Evolutionary conservation across 1,284 basidiomycete species (phyloP).

Genomic region (Austroboletus novae-zelandiae): DNA sequence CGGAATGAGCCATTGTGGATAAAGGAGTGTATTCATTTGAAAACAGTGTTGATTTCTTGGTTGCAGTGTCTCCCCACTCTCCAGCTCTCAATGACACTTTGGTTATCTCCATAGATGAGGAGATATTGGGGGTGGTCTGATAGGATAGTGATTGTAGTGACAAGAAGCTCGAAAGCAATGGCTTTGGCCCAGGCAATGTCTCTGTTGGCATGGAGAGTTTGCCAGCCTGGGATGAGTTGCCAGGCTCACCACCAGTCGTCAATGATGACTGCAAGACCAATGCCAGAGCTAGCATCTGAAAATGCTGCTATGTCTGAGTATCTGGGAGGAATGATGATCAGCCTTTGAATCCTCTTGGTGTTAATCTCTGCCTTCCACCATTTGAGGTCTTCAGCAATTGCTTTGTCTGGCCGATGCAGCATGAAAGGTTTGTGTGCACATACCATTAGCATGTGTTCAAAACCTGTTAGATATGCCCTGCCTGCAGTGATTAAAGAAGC

Average conservation of each 20-base stretch:
- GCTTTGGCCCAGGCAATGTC: constrained; percentile 21
- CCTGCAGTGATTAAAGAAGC: not conserved
- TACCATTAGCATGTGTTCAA: constrained; percentile 6
- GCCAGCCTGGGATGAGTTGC: constrained; percentile 5
- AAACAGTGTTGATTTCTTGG: constrained; percentile 13
- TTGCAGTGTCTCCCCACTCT: too few relatives aligned
- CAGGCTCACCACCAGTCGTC: constrained; percentile 1
- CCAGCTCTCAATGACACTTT: constrained; percentile 26
- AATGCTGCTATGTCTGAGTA: not conserved
- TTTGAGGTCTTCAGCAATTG: not conserved
- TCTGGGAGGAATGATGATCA: not conserved
- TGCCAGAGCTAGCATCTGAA: constrained; percentile 17
- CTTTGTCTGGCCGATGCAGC: not conserved
- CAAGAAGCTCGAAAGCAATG: constrained; percentile 26
- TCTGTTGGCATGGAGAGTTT: not conserved
- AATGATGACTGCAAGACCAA: constrained; percentile 10
- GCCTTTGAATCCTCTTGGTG: not conserved
- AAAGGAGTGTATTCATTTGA: constrained; percentile 22
- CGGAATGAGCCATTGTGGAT: not conserved
- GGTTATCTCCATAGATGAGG: constrained; percentile 37
- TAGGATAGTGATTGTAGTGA: constrained; percentile 1
- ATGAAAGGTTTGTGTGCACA: constrained; percentile 1
- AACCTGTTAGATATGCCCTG: not conserved
- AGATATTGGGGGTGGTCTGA: constrained; percentile 1
- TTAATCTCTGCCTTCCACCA: constrained; percentile 8